Evolutionary conservation across 1,284 basidiomycete species (phyloP), one percentile per base, ranked within the genome.

Genomic region (Papiliotrema laurentii): DNA sequence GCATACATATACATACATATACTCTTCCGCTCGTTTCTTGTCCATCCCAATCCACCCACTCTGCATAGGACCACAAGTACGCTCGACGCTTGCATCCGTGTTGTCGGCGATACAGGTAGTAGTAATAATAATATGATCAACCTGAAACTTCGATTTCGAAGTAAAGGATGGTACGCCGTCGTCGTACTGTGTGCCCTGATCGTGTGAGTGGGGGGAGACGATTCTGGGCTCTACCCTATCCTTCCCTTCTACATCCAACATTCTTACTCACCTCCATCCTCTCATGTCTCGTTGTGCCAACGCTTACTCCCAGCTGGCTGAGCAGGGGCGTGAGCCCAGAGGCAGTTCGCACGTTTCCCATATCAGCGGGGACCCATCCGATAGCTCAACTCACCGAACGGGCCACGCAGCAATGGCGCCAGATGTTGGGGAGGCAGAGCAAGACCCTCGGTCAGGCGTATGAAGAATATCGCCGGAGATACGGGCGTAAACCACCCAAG

Each of bases 401-500:
- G 16, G 46, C 38, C 4, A 28, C 13, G 24, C 7, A 48, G 34
- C n/a, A 22, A 35, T 43, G 22, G 24, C 4, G n/a, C 5, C 14
- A 36, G 19, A 14, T 39, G 44, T 16, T 35, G 5, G 6, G 9
- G 27, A 68, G 63, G 19, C 74, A 76, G 56, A 69, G 64, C 5
- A 64, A 65, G 43, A 71, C 69, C 0, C 61, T 76, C n/a, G 53
- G 58, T 7, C 58, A 75, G 39, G 75, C 75, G 0, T 71, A 74
- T 0, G 54, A 25, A 2, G 76, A 75, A 52, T 78, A 78, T 51
- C 53, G 57, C 21, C 53, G 63, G 24, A 46, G 76, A 19, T 74
- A 77, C 50, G 56, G 59, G 2, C 64, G 76, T 1, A 48, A 56
- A 6, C 77, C 77, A 18, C 77, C 77, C 0, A 71, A 63, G 46